These are phyloP conservation scores for Backusella mclennaniae DNA, from an alignment of 192 early-diverging fungal species.

Conservation along the genomic window DNA sequence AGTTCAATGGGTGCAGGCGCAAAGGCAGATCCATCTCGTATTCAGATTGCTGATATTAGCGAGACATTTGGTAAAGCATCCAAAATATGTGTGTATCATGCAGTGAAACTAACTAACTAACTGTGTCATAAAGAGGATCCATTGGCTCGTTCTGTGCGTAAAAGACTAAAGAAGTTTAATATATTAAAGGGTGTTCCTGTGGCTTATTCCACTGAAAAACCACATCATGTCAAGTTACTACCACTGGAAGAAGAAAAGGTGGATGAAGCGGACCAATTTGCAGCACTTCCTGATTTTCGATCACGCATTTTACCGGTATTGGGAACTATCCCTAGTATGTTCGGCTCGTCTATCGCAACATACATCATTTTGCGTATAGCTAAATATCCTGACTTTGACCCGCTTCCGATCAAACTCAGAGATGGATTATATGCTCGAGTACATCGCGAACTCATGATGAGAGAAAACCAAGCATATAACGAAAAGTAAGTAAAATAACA, in stretches of 20 bases:
- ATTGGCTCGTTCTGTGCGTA: conserved; percentile 82
- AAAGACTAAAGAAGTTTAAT: conserved; percentile 65
- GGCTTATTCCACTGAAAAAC: conserved; percentile 95
- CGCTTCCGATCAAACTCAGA: conserved; percentile 72
- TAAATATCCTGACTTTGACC: conserved; percentile 53
- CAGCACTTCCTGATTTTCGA: conserved; percentile 92
- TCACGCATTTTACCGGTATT: conserved; percentile 81
- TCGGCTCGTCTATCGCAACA: conserved; percentile 90
- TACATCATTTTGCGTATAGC: conserved; percentile 74
- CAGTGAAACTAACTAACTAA: neutral
- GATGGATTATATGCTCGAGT: conserved; percentile 71
- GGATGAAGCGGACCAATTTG: conserved; percentile 84
- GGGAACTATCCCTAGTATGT: conserved; percentile 89
- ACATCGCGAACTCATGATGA: conserved; percentile 68
- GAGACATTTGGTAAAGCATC: conserved; percentile 70
- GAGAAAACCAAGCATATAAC: conserved; percentile 40
- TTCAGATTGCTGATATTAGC: conserved; percentile 95
- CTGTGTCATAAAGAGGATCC: conserved; percentile 73
- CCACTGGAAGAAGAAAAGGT: conserved; percentile 84
- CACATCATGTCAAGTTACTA: conserved; percentile 85
- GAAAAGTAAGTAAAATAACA: conserved; percentile 37
- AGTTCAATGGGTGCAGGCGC: conserved; percentile 98
- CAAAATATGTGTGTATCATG: neutral
- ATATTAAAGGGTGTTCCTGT: conserved; percentile 85
- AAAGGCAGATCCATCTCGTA: conserved; percentile 92